Conservation (phyloP, 1,284 basidiomycete species). For the Tremellales sp. region DNA sequence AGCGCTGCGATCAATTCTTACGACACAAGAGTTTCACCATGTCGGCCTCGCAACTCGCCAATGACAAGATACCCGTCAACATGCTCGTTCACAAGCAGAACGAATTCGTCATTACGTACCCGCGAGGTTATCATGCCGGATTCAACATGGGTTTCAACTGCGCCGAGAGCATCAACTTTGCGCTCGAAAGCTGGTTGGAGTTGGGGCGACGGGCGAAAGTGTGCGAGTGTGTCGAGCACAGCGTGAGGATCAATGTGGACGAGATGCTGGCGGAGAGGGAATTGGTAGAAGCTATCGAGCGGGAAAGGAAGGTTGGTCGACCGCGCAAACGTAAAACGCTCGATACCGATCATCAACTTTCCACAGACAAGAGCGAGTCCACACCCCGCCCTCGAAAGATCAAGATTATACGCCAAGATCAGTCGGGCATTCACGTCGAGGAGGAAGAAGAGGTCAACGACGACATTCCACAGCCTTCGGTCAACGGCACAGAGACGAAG, state of each 20-base stretch:
- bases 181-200: slow-evolving; percentile 90
- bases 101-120: slow-evolving; percentile 95
- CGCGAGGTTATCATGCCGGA: slow-evolving; percentile 89
- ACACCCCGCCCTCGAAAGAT: background rate
- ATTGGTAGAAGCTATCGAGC: slow-evolving; percentile 27
- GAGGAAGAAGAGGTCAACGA: slow-evolving; percentile 1
- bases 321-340: slow-evolving; percentile 9
- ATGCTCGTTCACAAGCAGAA: slow-evolving; percentile 82
- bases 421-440: background rate
- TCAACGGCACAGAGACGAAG: slow-evolving; percentile 1
- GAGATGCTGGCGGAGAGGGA: slow-evolving; percentile 60
- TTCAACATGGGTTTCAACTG: slow-evolving; percentile 98
- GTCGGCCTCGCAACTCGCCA: slow-evolving; percentile 76
- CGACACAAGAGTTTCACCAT: slow-evolving; percentile 96
- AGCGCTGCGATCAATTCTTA: slow-evolving; percentile 84
- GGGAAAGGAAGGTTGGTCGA: slow-evolving; percentile 14
- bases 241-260: slow-evolving; percentile 88
- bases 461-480: background rate
- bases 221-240: slow-evolving; percentile 77
- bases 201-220: slow-evolving; percentile 75
- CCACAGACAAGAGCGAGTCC: background rate
- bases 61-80: slow-evolving; percentile 79
- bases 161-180: slow-evolving; percentile 97
- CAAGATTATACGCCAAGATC: background rate
- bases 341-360: slow-evolving; percentile 10